A percentile compares a stretch with the other conserved stretches of the same genome.
Conservation (phyloP, 108 stramenopile species). For the Mayamaea pseudoterrestris region DNA sequence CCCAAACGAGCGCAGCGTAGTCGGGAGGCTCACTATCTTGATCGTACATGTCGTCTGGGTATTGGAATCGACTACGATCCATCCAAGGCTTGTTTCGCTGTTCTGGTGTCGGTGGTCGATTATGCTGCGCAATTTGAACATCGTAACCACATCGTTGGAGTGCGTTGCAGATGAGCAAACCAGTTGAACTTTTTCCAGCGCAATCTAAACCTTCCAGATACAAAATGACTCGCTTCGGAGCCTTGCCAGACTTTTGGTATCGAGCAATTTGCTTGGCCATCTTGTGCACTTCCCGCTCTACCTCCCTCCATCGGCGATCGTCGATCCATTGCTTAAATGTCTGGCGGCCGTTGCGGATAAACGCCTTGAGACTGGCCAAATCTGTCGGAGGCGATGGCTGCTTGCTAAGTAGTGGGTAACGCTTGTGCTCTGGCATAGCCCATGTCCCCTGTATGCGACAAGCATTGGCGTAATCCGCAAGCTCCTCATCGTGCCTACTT, state of each 20-base stretch:
- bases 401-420: constrained; percentile 8
- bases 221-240: constrained; percentile 59
- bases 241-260: constrained; percentile 20
- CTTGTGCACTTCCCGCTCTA: constrained; percentile 17
- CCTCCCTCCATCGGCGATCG: constrained; percentile 22
- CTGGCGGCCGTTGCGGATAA: constrained; percentile 22
- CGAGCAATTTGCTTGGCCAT: constrained; percentile 23
- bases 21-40: constrained; percentile 17
- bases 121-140: constrained; percentile 54
- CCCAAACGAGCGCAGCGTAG: constrained; percentile 31
- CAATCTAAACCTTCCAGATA: constrained; percentile 77
- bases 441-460: constrained; percentile 31
- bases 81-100: constrained; percentile 60
- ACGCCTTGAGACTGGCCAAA: constrained; percentile 40
- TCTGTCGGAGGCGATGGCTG: constrained; percentile 39
- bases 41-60: constrained; percentile 23
- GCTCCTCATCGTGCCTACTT: constrained; percentile 28
- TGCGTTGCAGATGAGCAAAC: constrained; percentile 38
- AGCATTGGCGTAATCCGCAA: constrained; percentile 31
- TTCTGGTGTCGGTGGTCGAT: constrained; percentile 62
- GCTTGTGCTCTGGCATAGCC: constrained; percentile 2
- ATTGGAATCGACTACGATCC: constrained; percentile 47
- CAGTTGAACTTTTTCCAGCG: constrained; percentile 55
- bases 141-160: constrained; percentile 39
- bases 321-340: constrained; percentile 22